Conservation (phyloP, 129 eudicot genomes). For the Chrysanthemum seticuspe region DNA sequence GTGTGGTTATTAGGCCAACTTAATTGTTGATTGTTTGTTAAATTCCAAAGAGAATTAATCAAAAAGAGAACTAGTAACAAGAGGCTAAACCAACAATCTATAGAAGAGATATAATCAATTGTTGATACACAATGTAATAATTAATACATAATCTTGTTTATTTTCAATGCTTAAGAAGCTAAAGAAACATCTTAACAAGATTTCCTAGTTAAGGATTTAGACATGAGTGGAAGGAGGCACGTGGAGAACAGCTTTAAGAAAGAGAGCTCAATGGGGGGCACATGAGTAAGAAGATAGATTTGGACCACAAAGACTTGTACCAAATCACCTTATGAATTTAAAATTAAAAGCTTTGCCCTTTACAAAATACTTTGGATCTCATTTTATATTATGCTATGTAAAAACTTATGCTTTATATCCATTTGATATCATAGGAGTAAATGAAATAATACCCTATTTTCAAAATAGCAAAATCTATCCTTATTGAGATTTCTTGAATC, state of each 20-base stretch:
- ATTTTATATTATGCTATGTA: not conserved
- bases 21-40: too few relatives aligned
- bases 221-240: conserved; percentile 41
- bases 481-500: not conserved
- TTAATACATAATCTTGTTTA: too few relatives aligned
- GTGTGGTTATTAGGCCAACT: too few relatives aligned
- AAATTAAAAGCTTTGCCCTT: not conserved
- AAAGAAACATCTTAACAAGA: not conserved
- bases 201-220: conserved; percentile 6
- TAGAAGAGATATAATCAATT: too few relatives aligned
- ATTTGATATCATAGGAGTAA: not conserved
- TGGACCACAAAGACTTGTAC: conserved; percentile 36
- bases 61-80: not conserved
- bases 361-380: not conserved
- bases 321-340: conserved; percentile 17
- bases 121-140: too few relatives aligned
- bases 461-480: not conserved
- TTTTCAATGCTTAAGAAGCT: not conserved
- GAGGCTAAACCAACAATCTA: not conserved
- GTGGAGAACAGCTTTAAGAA: conserved; percentile 37
- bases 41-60: too few relatives aligned
- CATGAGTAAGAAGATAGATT: conserved; percentile 32
- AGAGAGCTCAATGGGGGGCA: conserved; percentile 40
- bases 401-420: not conserved
- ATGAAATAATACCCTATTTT: not conserved